A percentile compares a stretch with the other conserved stretches of the same genome.
Evolutionary conservation across 345 rosid genomes (phyloP).

Genomic region (Euclidium syriacum): DNA sequence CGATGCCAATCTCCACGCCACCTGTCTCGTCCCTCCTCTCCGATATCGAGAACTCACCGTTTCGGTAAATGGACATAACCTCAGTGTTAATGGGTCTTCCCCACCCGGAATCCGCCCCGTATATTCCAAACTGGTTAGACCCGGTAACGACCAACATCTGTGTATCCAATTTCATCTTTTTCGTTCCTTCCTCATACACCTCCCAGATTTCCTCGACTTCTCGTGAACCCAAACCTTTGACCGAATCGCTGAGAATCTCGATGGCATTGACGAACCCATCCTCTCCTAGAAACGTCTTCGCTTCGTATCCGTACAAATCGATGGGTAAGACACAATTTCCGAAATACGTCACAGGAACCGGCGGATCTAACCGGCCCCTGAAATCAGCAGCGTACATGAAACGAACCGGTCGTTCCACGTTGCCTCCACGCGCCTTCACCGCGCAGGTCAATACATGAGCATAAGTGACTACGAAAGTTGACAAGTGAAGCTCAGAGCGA

Average conservation of each 20-base stretch:
- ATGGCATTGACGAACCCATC: conserved; percentile 12
- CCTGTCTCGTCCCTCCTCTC: conserved; percentile 17
- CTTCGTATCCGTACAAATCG: background rate
- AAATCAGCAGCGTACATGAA: conserved; percentile 18
- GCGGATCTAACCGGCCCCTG: conserved; percentile 23
- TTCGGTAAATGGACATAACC: conserved; percentile 1
- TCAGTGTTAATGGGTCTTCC: background rate
- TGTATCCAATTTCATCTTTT: background rate
- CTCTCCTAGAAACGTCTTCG: background rate
- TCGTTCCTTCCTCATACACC: background rate
- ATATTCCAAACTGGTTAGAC: conserved; percentile 4
- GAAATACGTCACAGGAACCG: conserved; percentile 23
- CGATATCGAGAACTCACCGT: conserved; percentile 5
- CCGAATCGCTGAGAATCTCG: background rate
- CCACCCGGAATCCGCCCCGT: conserved; percentile 12
- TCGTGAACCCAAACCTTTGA: background rate
- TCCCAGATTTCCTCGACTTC: background rate
- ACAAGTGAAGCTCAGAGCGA: background rate
- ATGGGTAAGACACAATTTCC: conserved; percentile 26
- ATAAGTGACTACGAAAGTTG: conserved; percentile 20
- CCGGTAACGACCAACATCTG: background rate
- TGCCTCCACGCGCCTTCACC: conserved; percentile 13
- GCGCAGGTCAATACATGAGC: conserved; percentile 9
- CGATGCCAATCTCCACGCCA: conserved; percentile 22
- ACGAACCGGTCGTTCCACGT: background rate